A percentile compares a stretch with the other conserved stretches of the same genome.
These are phyloP conservation scores for Tricholoma bakamatsutake DNA, from an alignment of 768 basidiomycete genomes.

Conservation along the genomic window DNA sequence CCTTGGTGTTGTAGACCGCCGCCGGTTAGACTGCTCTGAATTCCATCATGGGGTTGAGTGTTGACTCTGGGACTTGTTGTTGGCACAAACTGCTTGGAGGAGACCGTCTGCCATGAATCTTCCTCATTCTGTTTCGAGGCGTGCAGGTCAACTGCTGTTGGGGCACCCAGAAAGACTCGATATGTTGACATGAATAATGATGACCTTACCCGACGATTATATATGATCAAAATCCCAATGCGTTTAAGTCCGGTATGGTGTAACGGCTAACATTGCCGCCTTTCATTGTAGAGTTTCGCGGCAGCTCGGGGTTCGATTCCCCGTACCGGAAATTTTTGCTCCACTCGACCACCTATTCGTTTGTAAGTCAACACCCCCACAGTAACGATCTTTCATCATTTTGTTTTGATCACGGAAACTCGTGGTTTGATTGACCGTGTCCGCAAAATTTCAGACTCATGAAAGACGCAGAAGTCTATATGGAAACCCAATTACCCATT, in stretches of 20 bases:
- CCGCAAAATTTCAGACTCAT: conserved; percentile 23
- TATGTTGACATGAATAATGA: conserved; percentile 16
- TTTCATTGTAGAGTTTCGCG: conserved; percentile 33
- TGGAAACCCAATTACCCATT: conserved; percentile 21
- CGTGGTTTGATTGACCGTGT: conserved; percentile 54
- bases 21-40: background rate
- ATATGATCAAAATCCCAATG: too few relatives aligned
- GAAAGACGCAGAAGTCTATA: conserved; percentile 21
- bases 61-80: background rate
- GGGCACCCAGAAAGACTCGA: conserved; percentile 51
- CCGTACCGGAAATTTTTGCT: conserved; percentile 39
- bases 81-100: conserved; percentile 17
- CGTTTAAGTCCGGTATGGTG: conserved; percentile 38
- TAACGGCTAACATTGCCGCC: conserved; percentile 59
- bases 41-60: background rate
- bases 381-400: too few relatives aligned
- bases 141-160: conserved; percentile 28
- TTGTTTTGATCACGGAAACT: conserved; percentile 34
- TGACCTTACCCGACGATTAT: background rate
- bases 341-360: background rate
- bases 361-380: too few relatives aligned
- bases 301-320: conserved; percentile 56
- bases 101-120: conserved; percentile 43
- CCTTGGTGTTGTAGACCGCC: background rate
- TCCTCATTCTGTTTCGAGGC: conserved; percentile 28